These are phyloP conservation scores for Polyporus tsugae DNA, from an alignment of 1,284 basidiomycete genomes.

Conservation along the genomic window DNA sequence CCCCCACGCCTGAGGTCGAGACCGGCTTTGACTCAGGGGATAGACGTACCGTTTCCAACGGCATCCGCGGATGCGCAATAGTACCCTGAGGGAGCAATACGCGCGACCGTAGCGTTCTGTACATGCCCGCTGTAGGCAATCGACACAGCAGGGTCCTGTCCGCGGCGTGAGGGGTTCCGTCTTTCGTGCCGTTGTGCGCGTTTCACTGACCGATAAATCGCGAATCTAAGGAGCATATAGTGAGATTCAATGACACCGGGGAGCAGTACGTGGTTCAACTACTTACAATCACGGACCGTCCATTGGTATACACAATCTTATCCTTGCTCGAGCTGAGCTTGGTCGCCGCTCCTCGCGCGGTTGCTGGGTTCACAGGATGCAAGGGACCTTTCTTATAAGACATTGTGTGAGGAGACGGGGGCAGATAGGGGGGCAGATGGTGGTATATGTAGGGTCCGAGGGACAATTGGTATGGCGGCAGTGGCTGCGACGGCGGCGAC, in stretches of 20 bases:
- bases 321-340: constrained; percentile 87
- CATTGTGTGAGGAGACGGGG: constrained; percentile 46
- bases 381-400: constrained; percentile 64
- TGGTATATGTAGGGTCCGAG: constrained; percentile 3
- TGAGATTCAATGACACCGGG: background rate
- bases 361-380: constrained; percentile 81
- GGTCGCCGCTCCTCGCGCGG: constrained; percentile 77
- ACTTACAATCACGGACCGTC: constrained; percentile 86
- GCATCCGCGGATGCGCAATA: constrained; percentile 93
- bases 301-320: constrained; percentile 89
- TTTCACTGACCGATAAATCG: constrained; percentile 58
- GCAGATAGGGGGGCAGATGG: background rate
- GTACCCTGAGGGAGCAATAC: constrained; percentile 93
- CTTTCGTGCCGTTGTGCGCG: background rate
- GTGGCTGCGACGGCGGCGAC: constrained; percentile 6
- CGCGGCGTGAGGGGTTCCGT: constrained; percentile 1
- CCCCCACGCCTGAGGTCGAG: background rate
- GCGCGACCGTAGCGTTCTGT: constrained; percentile 88
- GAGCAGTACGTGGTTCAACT: background rate
- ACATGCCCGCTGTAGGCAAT: constrained; percentile 83
- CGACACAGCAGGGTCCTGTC: constrained; percentile 64
- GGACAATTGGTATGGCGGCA: background rate
- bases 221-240: constrained; percentile 54
- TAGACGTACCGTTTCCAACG: constrained; percentile 72
- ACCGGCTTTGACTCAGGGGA: background rate